Base-by-base conservation (phyloP, 225 moss, liverwort and hornwort species). In the Straminergon stramineum region DNA sequence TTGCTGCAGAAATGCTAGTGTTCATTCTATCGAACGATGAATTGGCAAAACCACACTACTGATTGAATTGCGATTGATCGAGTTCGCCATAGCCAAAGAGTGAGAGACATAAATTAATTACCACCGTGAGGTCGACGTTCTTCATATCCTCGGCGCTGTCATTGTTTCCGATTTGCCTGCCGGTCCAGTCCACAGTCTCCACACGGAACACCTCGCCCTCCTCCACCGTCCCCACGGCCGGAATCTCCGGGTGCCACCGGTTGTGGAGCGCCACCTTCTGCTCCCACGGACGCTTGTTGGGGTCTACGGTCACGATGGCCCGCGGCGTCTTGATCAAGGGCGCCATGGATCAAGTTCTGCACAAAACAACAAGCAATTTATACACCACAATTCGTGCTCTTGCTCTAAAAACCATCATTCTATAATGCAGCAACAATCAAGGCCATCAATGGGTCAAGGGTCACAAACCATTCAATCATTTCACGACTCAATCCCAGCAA, bases 231-330 rank as follows among this genome's bases (percentile, higher is more conserved):
- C 89, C 96, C 45, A 97, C 95, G 81, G 86, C 60, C 88, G 97
- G 97, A 79, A 97, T 97, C 78, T 96, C 96, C 70, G 97, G 97
- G 89, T 97, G 97, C 96, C 97, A 97, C 56, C 97, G 90, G 91
- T 97, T 97, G 90, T 97, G 97, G 60, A 97, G 90, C 31, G 93
- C 83, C 86, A 87, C 93, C 26, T 57, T 84, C 90, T 97, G 97
- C 96, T 96, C 97, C 91, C 92, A 91, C 17, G 97, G 92, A 79
- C 91, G 90, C 93, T 91, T 95, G 91, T 88, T 96, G 64, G 92
- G 92, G 89, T 97, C 94, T 84, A 97, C 97, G 73, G 82, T 93
- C 63, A 97, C 94, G 23, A 97, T 83, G 64, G 94, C 89, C 77
- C 89, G 89, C 37, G 96, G 96, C 21, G 97, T 97, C 77, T 92